Conservation (phyloP, 192 early-diverging fungal genomes). For the Funneliformis mosseae region DNA sequence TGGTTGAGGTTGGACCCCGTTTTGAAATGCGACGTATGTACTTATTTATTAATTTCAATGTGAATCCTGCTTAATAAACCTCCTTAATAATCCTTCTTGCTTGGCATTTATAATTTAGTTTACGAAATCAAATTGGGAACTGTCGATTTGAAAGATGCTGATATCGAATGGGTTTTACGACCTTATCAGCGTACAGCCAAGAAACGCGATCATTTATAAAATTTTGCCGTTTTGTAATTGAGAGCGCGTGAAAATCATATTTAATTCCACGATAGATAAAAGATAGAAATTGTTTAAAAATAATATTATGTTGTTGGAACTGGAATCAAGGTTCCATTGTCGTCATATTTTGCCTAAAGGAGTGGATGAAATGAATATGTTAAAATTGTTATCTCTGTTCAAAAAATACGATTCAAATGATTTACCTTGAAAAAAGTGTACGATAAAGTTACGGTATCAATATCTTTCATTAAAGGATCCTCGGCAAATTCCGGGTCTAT, state of each 20-base stretch:
- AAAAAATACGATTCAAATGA: slow-evolving; percentile 30
- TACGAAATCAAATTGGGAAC: slow-evolving; percentile 98
- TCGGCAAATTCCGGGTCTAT: slow-evolving; percentile 95
- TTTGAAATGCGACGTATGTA: slow-evolving; percentile 92
- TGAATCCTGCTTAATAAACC: not conserved
- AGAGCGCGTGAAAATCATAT: not conserved
- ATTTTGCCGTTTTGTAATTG: not conserved
- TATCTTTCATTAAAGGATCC: slow-evolving; percentile 95
- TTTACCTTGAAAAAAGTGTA: slow-evolving; percentile 92
- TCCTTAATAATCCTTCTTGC: not conserved
- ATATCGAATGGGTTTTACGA: slow-evolving; percentile 95
- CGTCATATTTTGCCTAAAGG: slow-evolving; percentile 29
- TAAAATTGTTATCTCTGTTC: not conserved
- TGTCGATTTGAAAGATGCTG: slow-evolving; percentile 90
- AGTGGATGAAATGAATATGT: not conserved
- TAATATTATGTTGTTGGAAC: not conserved
- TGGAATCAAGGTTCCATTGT: slow-evolving; percentile 24
- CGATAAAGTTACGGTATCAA: slow-evolving; percentile 86
- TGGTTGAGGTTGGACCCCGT: slow-evolving; percentile 96
- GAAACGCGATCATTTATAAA: slow-evolving; percentile 75
- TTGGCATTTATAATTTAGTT: slow-evolving; percentile 55
- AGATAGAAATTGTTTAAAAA: not conserved
- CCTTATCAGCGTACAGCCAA: slow-evolving; percentile 88
- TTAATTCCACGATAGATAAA: not conserved
- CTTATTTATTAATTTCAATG: slow-evolving; percentile 13